A percentile compares a stretch with the other conserved stretches of the same genome.
These are phyloP conservation scores for Diplodia sapinea DNA, from an alignment of 2,329 filamentous ascomycete species.

Conservation along the genomic window DNA sequence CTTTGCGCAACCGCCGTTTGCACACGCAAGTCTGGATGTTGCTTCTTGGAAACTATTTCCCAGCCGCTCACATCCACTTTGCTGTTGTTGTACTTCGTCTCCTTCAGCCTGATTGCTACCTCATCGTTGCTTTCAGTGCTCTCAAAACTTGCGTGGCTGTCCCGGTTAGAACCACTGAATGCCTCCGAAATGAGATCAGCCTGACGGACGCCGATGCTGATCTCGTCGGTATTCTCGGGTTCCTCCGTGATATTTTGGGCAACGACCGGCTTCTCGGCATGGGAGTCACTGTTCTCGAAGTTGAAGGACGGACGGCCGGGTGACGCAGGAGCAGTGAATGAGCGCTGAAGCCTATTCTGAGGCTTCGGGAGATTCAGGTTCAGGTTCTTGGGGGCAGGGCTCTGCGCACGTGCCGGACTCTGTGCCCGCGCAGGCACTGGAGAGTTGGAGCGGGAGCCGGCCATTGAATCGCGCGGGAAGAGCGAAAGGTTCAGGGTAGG, in stretches of 20 bases:
- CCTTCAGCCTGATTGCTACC: neutral
- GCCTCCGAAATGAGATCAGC: constrained; percentile 4
- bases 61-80: constrained; percentile 9
- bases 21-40: constrained; percentile 10
- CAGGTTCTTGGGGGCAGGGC: constrained; percentile 3
- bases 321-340: constrained; percentile 10
- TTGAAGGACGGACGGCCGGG: neutral
- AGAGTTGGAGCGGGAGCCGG: constrained; percentile 9
- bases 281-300: neutral
- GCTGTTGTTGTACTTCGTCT: neutral
- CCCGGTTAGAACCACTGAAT: constrained; percentile 11
- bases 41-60: constrained; percentile 18
- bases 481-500: constrained; percentile 18
- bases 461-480: constrained; percentile 28
- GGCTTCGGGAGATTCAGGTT: constrained; percentile 9
- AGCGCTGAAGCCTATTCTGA: constrained; percentile 20
- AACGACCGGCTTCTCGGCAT: neutral
- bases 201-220: neutral
- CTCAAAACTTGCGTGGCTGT: constrained; percentile 16
- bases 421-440: constrained; percentile 4
- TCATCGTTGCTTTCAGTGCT: constrained; percentile 5
- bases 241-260: constrained; percentile 15
- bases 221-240: neutral
- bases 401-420: constrained; percentile 3
- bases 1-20: constrained; percentile 4